These are phyloP conservation scores for Clitopilus hobsonii DNA, from an alignment of 768 basidiomycete genomes.

Conservation along the genomic window DNA sequence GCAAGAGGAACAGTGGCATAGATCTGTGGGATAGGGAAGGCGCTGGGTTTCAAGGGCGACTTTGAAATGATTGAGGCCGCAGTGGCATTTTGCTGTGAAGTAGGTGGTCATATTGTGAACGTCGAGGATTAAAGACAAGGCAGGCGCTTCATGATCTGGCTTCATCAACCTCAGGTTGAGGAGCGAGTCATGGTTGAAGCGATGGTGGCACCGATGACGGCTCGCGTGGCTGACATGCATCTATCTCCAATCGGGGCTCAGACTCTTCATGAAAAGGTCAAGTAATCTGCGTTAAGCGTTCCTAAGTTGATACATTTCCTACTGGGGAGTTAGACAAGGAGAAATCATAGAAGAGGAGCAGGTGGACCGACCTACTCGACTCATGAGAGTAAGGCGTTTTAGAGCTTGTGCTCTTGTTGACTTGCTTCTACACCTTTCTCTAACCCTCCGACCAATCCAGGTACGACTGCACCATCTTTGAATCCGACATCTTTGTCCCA, in stretches of 20 bases:
- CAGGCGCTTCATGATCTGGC: no score
- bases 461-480: neutral
- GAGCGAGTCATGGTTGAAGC: neutral
- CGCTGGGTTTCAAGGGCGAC: conserved; percentile 16
- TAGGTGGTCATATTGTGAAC: neutral
- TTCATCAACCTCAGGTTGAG: no score
- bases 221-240: neutral
- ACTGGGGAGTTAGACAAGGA: no score
- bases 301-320: no score
- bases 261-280: no score
- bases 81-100: neutral
- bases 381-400: no score
- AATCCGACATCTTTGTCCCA: neutral
- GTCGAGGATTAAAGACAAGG: no score
- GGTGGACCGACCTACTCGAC: neutral
- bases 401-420: no score
- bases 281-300: no score
- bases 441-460: neutral
- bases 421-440: neutral
- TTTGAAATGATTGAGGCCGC: conserved; percentile 16
- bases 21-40: conserved; percentile 17
- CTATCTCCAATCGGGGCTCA: neutral
- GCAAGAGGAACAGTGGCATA: conserved; percentile 26
- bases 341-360: neutral
- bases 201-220: neutral